Evolutionary conservation across 306 rosid genomes (phyloP), one percentile per base, ranked within the genome.

Genomic region (Erythrophleum fordii): DNA sequence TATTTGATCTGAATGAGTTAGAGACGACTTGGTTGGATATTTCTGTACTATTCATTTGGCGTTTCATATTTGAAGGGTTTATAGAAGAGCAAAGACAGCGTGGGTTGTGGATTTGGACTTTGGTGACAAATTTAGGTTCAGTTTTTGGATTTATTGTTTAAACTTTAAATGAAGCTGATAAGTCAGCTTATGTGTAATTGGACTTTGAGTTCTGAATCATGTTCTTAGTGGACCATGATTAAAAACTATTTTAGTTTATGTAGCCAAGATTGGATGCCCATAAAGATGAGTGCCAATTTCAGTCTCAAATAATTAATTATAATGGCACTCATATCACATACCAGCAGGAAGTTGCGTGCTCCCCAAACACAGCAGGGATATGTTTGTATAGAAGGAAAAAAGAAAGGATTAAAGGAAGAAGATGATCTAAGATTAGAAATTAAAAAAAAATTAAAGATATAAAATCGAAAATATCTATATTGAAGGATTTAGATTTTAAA

Each of bases 231-330:
- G 72, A 35, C 49, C 66, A 25, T 39, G 42, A 61, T 29, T 16
- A 28, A n/a, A n/a, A n/a, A n/a, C n/a, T 55, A 55, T 55, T 55
- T 20, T 55, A 55, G 28, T 55, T 52, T 6, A 52, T 13, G 1
- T 48, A 13, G 16, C 2, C 3, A 12, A 9, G 49, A 12, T 9
- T 45, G 49, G 49, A 45, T 45, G 49, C 49, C 20, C 31, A n/a
- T n/a, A n/a, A n/a, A n/a, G n/a, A 65, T 65, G 41, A 65, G 48
- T 6, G 26, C 46, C 71, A 37, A 8, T 65, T 35, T 34, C 13
- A 65, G 44, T 65, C 16, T 65, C 48, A 65, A 65, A 35, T 35
- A 65, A 35, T 65, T 65, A 65, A 65, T 37, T 8, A 35, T 62
- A 31, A 16, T 28, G 42, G 4, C 23, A 62, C 44, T n/a, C 39